A percentile compares a stretch with the other conserved stretches of the same genome.
phyloP scores from a whole-genome alignment of 2,329 filamentous ascomycete species.

The Penicillium griseofulvum region DNA sequence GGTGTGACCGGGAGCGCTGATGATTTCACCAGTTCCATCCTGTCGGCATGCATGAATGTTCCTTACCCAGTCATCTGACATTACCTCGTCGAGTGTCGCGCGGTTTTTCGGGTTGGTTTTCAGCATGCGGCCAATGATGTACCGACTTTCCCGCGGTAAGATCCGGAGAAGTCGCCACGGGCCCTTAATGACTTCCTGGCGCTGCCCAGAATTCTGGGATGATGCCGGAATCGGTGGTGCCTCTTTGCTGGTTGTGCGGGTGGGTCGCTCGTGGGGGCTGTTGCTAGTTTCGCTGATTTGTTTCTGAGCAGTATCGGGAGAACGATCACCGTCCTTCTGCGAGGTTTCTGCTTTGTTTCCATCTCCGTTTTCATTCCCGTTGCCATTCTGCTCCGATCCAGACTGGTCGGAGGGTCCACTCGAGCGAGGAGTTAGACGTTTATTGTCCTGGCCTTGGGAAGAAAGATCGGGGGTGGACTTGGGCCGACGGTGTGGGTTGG shows the following conservation, averaged over 20 bases:
- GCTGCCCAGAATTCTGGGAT: slow-evolving; percentile 30
- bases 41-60: slow-evolving; percentile 79
- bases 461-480: slow-evolving; percentile 40
- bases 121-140: slow-evolving; percentile 90
- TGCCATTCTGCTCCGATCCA: slow-evolving; percentile 22
- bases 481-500: slow-evolving; percentile 35
- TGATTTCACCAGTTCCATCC: slow-evolving; percentile 68
- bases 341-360: slow-evolving; percentile 18
- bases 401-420: slow-evolving; percentile 15
- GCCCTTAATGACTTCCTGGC: slow-evolving; percentile 78
- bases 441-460: slow-evolving; percentile 25
- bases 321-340: slow-evolving; percentile 26
- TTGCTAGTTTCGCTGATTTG: slow-evolving; percentile 24
- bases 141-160: slow-evolving; percentile 81
- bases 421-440: slow-evolving; percentile 22
- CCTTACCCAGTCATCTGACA: slow-evolving; percentile 87
- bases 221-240: slow-evolving; percentile 34
- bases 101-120: slow-evolving; percentile 80
- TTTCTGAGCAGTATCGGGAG: slow-evolving; percentile 28
- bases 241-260: slow-evolving; percentile 41
- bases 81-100: slow-evolving; percentile 79
- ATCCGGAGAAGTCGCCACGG: slow-evolving; percentile 87
- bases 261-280: slow-evolving; percentile 22
- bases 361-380: slow-evolving; percentile 1
- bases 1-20: slow-evolving; percentile 72